These are phyloP conservation scores for Heritiera fomes DNA, from an alignment of 345 rosid genomes.

Conservation along the genomic window DNA sequence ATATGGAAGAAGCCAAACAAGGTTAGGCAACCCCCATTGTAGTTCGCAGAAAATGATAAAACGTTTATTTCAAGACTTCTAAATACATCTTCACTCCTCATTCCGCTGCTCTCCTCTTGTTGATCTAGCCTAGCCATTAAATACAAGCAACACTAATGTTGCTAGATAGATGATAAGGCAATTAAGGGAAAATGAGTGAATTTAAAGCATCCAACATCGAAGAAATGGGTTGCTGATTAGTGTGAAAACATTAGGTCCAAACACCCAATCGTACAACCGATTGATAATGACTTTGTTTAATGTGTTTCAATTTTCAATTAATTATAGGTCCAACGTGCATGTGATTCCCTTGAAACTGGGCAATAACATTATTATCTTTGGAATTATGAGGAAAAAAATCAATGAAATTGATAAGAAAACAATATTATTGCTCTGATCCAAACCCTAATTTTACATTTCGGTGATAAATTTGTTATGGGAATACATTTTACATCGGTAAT, in stretches of 20 bases:
- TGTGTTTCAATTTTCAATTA: background rate
- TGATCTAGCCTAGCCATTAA: background rate
- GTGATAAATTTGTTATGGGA: background rate
- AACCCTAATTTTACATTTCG: background rate
- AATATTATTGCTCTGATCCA: background rate
- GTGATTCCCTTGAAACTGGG: background rate
- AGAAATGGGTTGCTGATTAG: background rate
- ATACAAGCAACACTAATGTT: background rate
- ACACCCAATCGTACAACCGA: background rate
- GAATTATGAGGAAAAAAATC: background rate
- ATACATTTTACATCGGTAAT: background rate
- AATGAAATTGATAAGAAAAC: background rate
- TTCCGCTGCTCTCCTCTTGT: background rate
- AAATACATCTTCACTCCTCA: background rate
- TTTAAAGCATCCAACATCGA: background rate
- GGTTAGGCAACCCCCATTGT: background rate
- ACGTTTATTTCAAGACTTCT: background rate
- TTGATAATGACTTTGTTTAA: constrained; percentile 5
- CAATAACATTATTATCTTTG: background rate
- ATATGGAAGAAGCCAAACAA: background rate
- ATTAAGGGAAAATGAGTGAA: background rate
- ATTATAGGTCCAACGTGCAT: constrained; percentile 3
- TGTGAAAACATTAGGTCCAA: background rate
- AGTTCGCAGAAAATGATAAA: no score
- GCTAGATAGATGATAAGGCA: background rate